Base-by-base conservation (phyloP, 106 monocot genomes). In the Hemerocallis citrina region DNA sequence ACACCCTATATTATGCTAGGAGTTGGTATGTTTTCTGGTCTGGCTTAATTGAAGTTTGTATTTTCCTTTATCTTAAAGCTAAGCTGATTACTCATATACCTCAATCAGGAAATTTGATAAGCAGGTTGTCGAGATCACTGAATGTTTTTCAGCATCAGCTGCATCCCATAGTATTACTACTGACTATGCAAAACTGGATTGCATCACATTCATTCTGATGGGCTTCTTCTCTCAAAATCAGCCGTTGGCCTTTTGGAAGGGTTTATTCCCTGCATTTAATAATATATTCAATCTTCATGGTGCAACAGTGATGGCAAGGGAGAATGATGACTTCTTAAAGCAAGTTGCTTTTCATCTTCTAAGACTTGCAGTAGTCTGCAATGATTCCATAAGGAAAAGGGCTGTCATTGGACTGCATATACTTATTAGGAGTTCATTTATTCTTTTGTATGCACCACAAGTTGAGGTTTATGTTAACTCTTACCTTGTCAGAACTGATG, bases 271-370 rank as follows among this genome's bases (percentile, higher is more conserved):
- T 59, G 85, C 92, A 5, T 77, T 92, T 41, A 77, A 85, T 47
- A 75, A 65, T 57, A 68, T 98, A 28, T 98, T 98, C 63, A 81
- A 69, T 67, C 79, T 85, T 71, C 98, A 98, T 80, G 92, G 98
- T 43, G 88, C 88, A 47, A 88, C 77, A 38, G 63, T 98, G 28
- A 92, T 92, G 98, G 87, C 98, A 55, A 81, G 98, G 63, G 98
- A 98, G 70, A 98, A 98, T 75, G 98, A 98, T 43, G 81, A 92
- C 5, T 98, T 98, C 68, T 58, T 98, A 61, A 98, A 98, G 74
- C 98, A 98, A 83, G 80, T 92, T 71, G 88, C 98, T 35, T 98
- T 98, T 82, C 98, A 98, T 84, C 88, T 98, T 72, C 62, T 98
- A 52, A 74, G 98, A 10, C 92, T 98, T 67, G 88, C 92, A 60